Conservation (phyloP, 176 grass and related monocot genomes). For the Carex cristatella region DNA sequence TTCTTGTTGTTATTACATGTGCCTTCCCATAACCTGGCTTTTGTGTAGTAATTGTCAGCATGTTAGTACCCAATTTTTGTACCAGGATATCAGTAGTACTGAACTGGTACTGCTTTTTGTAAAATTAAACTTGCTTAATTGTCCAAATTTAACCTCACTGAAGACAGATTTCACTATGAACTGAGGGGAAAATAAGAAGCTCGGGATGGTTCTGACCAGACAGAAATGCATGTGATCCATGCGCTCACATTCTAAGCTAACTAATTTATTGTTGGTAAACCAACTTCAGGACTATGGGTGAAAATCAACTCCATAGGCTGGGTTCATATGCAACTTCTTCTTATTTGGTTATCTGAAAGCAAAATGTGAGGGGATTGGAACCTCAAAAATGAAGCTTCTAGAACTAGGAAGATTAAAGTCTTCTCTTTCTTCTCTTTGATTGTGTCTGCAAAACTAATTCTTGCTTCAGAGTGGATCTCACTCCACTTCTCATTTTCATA, state of each 20-base stretch:
- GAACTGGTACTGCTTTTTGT: neutral
- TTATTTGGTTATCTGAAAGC: neutral
- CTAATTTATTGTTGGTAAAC: neutral
- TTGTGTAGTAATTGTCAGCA: neutral
- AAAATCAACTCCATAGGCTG: neutral
- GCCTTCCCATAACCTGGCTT: neutral
- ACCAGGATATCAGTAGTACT: neutral
- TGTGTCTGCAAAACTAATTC: neutral
- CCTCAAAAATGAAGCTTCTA: neutral
- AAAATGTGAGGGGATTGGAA: neutral
- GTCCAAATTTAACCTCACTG: neutral
- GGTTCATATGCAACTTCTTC: neutral
- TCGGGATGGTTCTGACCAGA: neutral
- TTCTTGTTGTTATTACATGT: neutral
- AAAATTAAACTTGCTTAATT: neutral
- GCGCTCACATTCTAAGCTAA: neutral
- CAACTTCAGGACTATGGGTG: neutral
- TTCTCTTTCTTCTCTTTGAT: neutral
- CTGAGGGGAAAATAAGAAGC: neutral
- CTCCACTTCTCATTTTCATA: neutral
- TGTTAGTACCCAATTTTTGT: neutral
- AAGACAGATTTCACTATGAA: neutral
- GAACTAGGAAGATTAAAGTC: neutral
- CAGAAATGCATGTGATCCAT: neutral
- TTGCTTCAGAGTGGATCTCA: neutral